These are phyloP conservation scores for Phytophthora macrochlamydospora DNA, from an alignment of 352 stramenopile species.

Conservation along the genomic window DNA sequence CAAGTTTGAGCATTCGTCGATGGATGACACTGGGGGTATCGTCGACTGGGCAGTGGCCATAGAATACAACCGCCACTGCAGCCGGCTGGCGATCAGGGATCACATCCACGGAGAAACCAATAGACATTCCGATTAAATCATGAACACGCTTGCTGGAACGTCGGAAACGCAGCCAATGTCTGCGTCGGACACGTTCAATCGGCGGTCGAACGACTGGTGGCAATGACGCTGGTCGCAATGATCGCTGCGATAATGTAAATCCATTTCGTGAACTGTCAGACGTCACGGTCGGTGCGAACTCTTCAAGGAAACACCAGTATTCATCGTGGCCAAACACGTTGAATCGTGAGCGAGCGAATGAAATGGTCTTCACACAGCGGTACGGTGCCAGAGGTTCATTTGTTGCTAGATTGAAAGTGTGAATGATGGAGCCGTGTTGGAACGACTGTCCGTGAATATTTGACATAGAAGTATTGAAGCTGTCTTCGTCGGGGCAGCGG, in stretches of 20 bases:
- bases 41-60: conserved; percentile 1
- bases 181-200: conserved; percentile 19
- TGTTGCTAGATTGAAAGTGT: conserved; percentile 17
- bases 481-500: conserved; percentile 14
- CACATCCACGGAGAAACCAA: conserved; percentile 20
- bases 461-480: conserved; percentile 30
- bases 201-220: conserved; percentile 21
- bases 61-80: conserved; percentile 23
- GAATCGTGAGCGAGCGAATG: conserved; percentile 30
- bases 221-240: conserved; percentile 29
- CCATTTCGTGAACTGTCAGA: neutral
- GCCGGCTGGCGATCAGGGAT: conserved; percentile 13
- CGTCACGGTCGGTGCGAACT: conserved; percentile 1
- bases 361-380: conserved; percentile 37
- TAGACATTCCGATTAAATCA: conserved; percentile 14
- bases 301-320: conserved; percentile 36
- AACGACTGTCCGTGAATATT: conserved; percentile 40
- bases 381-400: neutral
- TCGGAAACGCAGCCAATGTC: conserved; percentile 7
- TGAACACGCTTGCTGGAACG: conserved; percentile 18
- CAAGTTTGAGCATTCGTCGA: conserved; percentile 16
- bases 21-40: conserved; percentile 2
- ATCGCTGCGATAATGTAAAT: conserved; percentile 34
- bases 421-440: conserved; percentile 31
- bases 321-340: conserved; percentile 34